Percentiles rank a stretch among this genome's conserved stretches.
phyloP scores from a whole-genome alignment of 1,284 basidiomycete genomes.

The Rhizopogon hawkerae region DNA sequence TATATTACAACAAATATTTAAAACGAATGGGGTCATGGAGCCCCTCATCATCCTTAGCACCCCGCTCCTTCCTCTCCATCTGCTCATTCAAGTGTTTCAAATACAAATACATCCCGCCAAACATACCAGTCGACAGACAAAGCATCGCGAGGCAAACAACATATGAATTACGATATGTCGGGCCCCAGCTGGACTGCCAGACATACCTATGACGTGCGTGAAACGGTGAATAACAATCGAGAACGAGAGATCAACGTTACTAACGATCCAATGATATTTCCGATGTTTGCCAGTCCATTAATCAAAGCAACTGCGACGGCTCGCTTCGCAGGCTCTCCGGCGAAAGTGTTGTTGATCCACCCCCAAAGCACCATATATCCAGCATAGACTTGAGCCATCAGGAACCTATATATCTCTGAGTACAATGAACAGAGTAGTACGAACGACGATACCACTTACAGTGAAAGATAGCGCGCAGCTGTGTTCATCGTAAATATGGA shows the following conservation, averaged over 20 bases:
- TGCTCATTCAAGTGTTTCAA: background rate
- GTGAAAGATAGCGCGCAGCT: constrained; percentile 58
- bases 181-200: constrained; percentile 33
- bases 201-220: constrained; percentile 30
- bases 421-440: background rate
- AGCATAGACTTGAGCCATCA: constrained; percentile 70
- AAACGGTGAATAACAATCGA: no score
- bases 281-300: constrained; percentile 66
- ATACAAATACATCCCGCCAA: background rate
- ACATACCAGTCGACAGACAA: background rate
- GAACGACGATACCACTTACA: constrained; percentile 36
- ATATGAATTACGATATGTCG: constrained; percentile 30
- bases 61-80: background rate
- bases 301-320: constrained; percentile 71
- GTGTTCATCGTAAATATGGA: constrained; percentile 63
- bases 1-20: background rate
- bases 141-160: constrained; percentile 44
- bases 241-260: constrained; percentile 21
- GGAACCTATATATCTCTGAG: constrained; percentile 38
- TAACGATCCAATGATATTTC: constrained; percentile 70
- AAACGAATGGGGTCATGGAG: background rate
- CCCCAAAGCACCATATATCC: constrained; percentile 63
- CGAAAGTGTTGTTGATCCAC: constrained; percentile 65
- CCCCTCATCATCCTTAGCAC: background rate
- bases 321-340: constrained; percentile 61